Evolutionary conservation across 192 early-diverging fungal species (phyloP), one percentile per base, ranked within the genome.

Genomic region (Entomortierella beljakovae): DNA sequence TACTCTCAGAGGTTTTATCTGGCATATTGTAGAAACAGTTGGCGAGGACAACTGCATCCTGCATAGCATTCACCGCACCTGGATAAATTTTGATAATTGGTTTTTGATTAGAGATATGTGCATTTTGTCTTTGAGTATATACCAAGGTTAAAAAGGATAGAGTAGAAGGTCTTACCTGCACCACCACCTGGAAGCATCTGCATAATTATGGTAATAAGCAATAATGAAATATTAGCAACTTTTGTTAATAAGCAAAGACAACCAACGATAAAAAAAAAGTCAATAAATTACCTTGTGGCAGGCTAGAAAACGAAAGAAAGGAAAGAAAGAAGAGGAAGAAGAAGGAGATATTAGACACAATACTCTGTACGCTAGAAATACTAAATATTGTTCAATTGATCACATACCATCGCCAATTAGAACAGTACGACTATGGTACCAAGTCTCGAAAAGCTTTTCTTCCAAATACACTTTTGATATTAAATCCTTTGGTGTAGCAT

Each of bases 31-130:
- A 71, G 32, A 71, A 22, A 18, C 58, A 54, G 48, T 71, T 71
- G 8, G 60, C 69, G 15, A 71, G n/a, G n/a, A n/a, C n/a, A n/a
- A n/a, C n/a, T n/a, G n/a, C n/a, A n/a, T n/a, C n/a, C n/a, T n/a
- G n/a, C 60, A 71, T 62, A 4, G 69, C 69, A 42, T 71, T 71
- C n/a, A 71, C 49, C 6, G 61, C 61, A n/a, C 66, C 57, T 56
- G 31, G 3, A 4, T 25, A 34, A 26, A 57, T 29, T 51, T 49
- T 22, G 20, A 33, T 9, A 28, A 23, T 29, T 46, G n/a, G n/a
- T n/a, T n/a, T n/a, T n/a, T n/a, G n/a, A n/a, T n/a, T n/a, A n/a
- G n/a, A n/a, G n/a, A n/a, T n/a, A n/a, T n/a, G n/a, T n/a, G n/a
- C n/a, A n/a, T n/a, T n/a, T n/a, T n/a, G n/a, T n/a, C n/a, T n/a